Evolutionary conservation across 345 rosid genomes (phyloP).

Genomic region (Eucalyptus grandis): DNA sequence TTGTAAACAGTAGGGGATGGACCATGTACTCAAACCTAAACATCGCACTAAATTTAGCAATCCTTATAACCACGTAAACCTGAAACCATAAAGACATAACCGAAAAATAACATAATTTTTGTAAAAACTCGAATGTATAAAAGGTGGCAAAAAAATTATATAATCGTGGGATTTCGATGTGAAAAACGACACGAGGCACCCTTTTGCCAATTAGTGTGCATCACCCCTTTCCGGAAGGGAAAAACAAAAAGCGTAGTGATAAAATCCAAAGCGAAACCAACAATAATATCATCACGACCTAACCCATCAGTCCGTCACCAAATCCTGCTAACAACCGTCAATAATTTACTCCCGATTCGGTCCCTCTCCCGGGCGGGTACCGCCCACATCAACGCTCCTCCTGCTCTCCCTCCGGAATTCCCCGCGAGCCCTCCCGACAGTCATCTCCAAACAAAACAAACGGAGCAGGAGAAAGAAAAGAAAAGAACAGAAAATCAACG

Average conservation of each 20-base stretch:
- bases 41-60: background rate
- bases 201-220: background rate
- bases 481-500: background rate
- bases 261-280: background rate
- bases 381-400: no score
- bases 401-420: background rate
- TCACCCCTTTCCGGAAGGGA: background rate
- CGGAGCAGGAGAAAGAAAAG: no score
- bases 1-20: background rate
- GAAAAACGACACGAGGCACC: background rate
- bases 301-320: background rate
- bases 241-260: background rate
- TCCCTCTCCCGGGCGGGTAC: background rate
- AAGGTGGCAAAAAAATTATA: no score
- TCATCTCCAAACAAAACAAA: background rate
- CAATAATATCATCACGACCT: background rate
- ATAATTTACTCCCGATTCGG: background rate
- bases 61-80: background rate
- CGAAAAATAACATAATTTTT: rapidly evolving
- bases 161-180: background rate
- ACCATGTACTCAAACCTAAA: background rate
- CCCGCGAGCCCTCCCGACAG: background rate
- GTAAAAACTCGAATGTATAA: background rate
- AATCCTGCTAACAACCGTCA: background rate
- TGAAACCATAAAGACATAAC: background rate